These are phyloP conservation scores for Coniophora puteana DNA, from an alignment of 1,284 basidiomycete species.

Conservation along the genomic window DNA sequence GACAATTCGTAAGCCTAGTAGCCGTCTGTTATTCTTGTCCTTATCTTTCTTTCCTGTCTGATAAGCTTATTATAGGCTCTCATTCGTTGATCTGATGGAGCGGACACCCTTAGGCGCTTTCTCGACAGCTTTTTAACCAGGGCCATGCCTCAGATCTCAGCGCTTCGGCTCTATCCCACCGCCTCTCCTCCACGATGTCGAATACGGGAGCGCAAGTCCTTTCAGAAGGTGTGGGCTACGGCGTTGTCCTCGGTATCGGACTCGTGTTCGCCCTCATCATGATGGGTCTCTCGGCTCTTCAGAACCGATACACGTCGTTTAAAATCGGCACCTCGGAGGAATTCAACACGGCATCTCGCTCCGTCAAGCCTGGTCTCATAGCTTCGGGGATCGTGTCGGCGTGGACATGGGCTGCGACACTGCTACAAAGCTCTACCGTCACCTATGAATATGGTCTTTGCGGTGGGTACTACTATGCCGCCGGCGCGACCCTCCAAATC, in stretches of 20 bases:
- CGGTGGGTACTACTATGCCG: constrained; percentile 46
- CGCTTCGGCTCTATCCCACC: neutral
- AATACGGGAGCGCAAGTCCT: constrained; percentile 14
- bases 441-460: constrained; percentile 33
- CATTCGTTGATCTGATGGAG: too few species aligned
- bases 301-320: constrained; percentile 19
- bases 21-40: too few species aligned
- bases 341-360: constrained; percentile 40
- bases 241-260: constrained; percentile 23
- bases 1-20: too few species aligned
- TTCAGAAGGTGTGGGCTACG: constrained; percentile 21
- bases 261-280: constrained; percentile 23
- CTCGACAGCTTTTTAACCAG: too few species aligned
- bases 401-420: constrained; percentile 32
- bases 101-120: too few species aligned
- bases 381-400: constrained; percentile 48
- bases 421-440: constrained; percentile 30
- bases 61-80: too few species aligned
- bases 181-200: constrained; percentile 3
- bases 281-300: constrained; percentile 20
- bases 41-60: too few species aligned
- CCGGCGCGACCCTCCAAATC: constrained; percentile 49
- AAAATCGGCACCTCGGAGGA: constrained; percentile 32
- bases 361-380: constrained; percentile 50
- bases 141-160: neutral